Evolutionary conservation across 2,329 filamentous ascomycete genomes (phyloP), one percentile per base, ranked within the genome.

Genomic region (Colletotrichum nymphaeae): DNA sequence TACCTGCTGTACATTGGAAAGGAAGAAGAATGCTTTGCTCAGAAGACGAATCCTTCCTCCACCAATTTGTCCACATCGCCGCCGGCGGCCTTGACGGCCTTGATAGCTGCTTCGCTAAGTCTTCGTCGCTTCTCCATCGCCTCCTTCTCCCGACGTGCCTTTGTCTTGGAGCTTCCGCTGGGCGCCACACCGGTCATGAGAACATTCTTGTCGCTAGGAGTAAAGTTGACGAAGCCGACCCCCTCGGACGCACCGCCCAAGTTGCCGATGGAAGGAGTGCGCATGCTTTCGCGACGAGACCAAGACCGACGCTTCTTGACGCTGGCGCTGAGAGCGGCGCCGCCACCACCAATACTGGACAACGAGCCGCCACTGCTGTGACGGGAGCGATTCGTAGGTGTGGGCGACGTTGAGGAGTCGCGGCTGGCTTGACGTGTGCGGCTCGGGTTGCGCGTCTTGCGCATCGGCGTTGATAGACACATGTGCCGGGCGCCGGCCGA

Each of bases 101-200:
- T 90, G 75, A 93, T 83, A 35, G 93, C 92, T 8, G 91, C 91
- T 81, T 94, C 90, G 78, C 89, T 92, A 68, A 95, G 80, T 80
- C 89, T 88, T 76, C 92, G 85, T 78, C 94, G 87, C 83, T 93
- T 92, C 79, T 98, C 96, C 66, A 89, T 87, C 1, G 94, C 94
- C 84, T 98, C 96, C 81, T 94, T 93, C 82, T 98, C 96, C 63
- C 97, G 86, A 68, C 95, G 86, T n/a, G 95, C 95, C 81, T 98
- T 98, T 9, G 97, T 98, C 89, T 98, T 98, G 76, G 91, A 94
- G 77, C 92, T 95, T 11, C 97, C 97, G 76, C 93, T 95, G 1
- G 96, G 96, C 58, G 97, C 97, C 14, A 99, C 97, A 5, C 95
- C 96, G 8, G 91, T 94, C 82, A 99, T 90, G 56, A 99, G 92